Evolutionary conservation across 2,329 filamentous ascomycete genomes (phyloP), one percentile per base, ranked within the genome.

Genomic region (Clarireedia homoeocarpa): DNA sequence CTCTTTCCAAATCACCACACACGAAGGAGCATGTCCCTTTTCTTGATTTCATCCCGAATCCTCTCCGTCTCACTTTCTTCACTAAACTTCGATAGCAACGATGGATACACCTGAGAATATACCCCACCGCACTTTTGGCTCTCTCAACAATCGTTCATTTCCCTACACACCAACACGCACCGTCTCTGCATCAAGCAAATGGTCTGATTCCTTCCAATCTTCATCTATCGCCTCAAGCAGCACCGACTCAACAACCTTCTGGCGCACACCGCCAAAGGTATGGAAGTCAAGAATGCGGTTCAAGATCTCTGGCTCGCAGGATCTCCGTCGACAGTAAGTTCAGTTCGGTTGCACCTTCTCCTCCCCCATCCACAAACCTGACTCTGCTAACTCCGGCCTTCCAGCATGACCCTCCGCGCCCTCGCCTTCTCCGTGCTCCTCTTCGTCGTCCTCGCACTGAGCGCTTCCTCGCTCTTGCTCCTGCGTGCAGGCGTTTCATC

Each of bases 201-300:
- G 36, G 34, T 51, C 48, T 6, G 24, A 48, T 9, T 45, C 42
- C 34, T 49, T 49, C 23, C 48, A 34, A 15, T 51, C 48, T 12
- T 7, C n/a, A 15, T 51, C 48, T 26, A 15, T 17, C 12, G 9
- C 34, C 15, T 20, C 30, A 24, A 51, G 56, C 26, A 62, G 61
- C 20, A 59, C 55, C 17, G 59, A 59, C 38, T 65, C 61, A 6
- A 58, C 56, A 2, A 44, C 54, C 3, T 65, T 65, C 53, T 65
- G 62, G 63, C 51, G 45, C 27, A 65, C 63, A 14, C 61, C 62
- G 17, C 59, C 62, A 7, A 66, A 61, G 34, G 52, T 47, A 48
- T 61, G 55, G 56, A 58, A 44, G 30, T 14, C 49, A 4, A 56
- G 48, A 1, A 36, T 57, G 15, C 38, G 36, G 14, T 39, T 48